These are phyloP conservation scores for Monosporascus sp. DNA, from an alignment of 2,329 filamentous ascomycete species.

Conservation along the genomic window DNA sequence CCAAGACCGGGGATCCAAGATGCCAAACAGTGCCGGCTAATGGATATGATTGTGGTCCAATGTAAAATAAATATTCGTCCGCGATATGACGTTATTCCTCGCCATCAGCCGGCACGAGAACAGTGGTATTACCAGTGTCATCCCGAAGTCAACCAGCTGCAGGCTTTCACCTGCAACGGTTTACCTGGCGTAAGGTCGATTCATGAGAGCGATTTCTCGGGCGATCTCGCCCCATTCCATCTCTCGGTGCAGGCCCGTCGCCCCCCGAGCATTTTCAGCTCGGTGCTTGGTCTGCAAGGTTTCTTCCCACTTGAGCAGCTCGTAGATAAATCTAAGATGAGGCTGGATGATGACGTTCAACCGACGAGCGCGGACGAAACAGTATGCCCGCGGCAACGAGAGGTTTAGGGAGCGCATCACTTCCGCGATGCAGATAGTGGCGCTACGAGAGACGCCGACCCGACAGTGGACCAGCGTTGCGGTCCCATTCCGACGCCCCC, in stretches of 20 bases:
- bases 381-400: conserved; percentile 90
- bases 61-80: too few relatives aligned
- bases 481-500: conserved; percentile 68
- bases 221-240: conserved; percentile 88
- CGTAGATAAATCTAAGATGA: conserved; percentile 89
- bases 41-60: conserved; percentile 3
- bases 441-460: conserved; percentile 90
- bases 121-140: too few relatives aligned
- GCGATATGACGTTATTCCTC: too few relatives aligned
- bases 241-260: conserved; percentile 57
- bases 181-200: conserved; percentile 79
- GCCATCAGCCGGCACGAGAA: too few relatives aligned
- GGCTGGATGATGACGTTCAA: conserved; percentile 98
- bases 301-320: conserved; percentile 95
- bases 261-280: conserved; percentile 35
- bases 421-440: conserved; percentile 98
- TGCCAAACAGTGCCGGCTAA: neutral
- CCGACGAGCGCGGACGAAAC: conserved; percentile 85
- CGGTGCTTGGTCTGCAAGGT: conserved; percentile 51
- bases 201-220: conserved; percentile 91
- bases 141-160: neutral
- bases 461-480: conserved; percentile 94
- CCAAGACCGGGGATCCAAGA: neutral
- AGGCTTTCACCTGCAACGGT: too few relatives aligned
- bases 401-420: conserved; percentile 80